These are phyloP conservation scores for Trichocladium uniseriatum DNA, from an alignment of 495 filamentous ascomycete genomes.

Conservation along the genomic window DNA sequence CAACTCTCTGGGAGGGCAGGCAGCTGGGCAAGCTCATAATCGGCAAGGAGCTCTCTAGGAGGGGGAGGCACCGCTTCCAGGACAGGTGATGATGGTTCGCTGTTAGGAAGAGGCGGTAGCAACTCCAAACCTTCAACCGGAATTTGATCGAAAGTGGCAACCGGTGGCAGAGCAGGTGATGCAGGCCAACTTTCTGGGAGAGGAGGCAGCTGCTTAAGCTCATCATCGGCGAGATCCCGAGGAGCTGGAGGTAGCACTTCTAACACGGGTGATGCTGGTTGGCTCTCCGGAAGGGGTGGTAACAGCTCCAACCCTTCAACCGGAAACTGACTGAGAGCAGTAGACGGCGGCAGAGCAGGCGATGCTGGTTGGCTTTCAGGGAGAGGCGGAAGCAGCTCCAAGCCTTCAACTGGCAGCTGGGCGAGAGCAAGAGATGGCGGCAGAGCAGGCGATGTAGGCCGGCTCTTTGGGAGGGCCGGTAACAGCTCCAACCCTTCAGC, in stretches of 20 bases:
- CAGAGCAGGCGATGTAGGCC: too few species aligned
- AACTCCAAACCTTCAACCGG: background rate
- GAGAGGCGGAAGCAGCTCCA: background rate
- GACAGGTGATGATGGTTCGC: background rate
- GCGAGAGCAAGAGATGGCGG: background rate
- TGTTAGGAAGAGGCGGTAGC: slow-evolving; percentile 1
- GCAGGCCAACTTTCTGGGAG: background rate
- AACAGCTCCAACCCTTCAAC: too few species aligned
- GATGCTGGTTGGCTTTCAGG: background rate
- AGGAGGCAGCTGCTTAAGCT: too few species aligned
- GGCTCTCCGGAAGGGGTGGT: too few species aligned
- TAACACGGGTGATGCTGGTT: too few species aligned
- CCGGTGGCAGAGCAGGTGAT: background rate
- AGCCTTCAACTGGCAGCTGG: background rate
- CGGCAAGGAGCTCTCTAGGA: too few species aligned
- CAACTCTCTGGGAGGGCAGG: background rate
- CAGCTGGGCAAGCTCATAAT: background rate
- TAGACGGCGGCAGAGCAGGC: too few species aligned
- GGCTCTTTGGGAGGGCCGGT: slow-evolving; percentile 1
- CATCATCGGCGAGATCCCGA: too few species aligned
- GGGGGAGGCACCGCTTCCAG: background rate
- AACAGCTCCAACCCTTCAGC: background rate
- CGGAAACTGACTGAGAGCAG: too few species aligned
- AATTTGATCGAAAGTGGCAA: background rate
- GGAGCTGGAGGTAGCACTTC: too few species aligned